Conservation (phyloP, 176 grass and related monocot species). For the Carex kokanica region DNA sequence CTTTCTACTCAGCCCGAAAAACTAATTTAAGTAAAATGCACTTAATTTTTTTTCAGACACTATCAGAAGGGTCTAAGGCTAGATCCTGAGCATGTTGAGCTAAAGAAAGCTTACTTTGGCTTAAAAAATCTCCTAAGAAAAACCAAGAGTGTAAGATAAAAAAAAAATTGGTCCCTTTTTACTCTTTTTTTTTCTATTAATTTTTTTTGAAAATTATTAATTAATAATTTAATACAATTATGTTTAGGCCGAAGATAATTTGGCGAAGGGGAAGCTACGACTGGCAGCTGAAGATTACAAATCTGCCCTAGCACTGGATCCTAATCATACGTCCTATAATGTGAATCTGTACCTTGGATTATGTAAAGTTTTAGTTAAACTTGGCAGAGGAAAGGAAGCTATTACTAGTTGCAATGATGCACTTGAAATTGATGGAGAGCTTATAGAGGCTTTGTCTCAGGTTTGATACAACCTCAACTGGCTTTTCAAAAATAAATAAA, state of each 20-base stretch:
- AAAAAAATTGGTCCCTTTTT: background rate
- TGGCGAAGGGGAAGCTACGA: conserved; percentile 77
- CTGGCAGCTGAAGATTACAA: conserved; percentile 86
- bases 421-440: conserved; percentile 76
- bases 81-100: conserved; percentile 82
- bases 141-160: conserved; percentile 69
- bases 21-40: background rate
- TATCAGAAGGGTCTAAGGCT: conserved; percentile 86
- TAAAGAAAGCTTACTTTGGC: conserved; percentile 98
- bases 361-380: conserved; percentile 95
- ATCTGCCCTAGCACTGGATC: conserved; percentile 82
- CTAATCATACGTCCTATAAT: conserved; percentile 69
- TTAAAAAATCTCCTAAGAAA: conserved; percentile 98
- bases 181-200: background rate
- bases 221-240: conserved; percentile 15
- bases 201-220: background rate
- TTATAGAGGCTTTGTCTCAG: conserved; percentile 87
- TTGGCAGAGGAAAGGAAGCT: conserved; percentile 96
- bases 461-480: conserved; percentile 28
- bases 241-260: conserved; percentile 88
- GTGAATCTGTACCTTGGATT: conserved; percentile 78
- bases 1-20: background rate
- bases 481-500: background rate
- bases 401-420: conserved; percentile 71
- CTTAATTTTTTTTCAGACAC: conserved; percentile 50